Base-by-base conservation (phyloP, 352 stramenopile species). In the Saprolegnia parasitica region DNA sequence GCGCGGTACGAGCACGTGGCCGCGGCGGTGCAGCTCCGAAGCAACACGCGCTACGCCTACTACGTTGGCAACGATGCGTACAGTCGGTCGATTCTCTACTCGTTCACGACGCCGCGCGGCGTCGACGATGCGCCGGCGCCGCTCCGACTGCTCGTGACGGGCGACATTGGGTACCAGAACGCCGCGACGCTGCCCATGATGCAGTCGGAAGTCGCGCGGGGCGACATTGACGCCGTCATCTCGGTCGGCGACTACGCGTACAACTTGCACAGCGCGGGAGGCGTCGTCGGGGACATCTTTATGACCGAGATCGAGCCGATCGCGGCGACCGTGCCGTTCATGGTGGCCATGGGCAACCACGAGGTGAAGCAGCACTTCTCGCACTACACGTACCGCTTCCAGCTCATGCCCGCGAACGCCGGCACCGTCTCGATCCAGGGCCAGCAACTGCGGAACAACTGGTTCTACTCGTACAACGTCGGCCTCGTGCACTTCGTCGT, bases 341-440 rank as follows among this genome's bases (percentile, higher is more conserved):
- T 97, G 88, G 87, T 96, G 50, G 83, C 84, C 13, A 83, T 87
- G 0, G 91, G 91, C 39, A 98, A 98, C 76, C 91, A 98, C 77
- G 91, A 98, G 71, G 87, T 78, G 21, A 78, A 96, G 73, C 86
- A 87, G 55, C 68, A 78, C 61, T 95, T 96, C 71, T 83, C 76
- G 56, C 86, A 96, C 75, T 95, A 95, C 80, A 90, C 86, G 15
- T 76, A 95, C 67, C 81, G 85, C 10, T 96, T 96, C 65, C 84
- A 80, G 42, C 78, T 90, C 45, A 94, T 96, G 83, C 87, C 88
- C 39, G 81, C 83, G 52, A 92, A 88, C 68, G 78, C 80, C 21
- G 83, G 86, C 47, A 76, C 77, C 13, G 81, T 89, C 23, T 56
- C 84, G 5, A 70, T 73, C 4, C 74, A 81, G 24, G 81, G 85